A percentile compares a stretch with the other conserved stretches of the same genome.
These are phyloP conservation scores for Yarrowia sp. DNA, from an alignment of 805 yeast genomes.

Conservation along the genomic window DNA sequence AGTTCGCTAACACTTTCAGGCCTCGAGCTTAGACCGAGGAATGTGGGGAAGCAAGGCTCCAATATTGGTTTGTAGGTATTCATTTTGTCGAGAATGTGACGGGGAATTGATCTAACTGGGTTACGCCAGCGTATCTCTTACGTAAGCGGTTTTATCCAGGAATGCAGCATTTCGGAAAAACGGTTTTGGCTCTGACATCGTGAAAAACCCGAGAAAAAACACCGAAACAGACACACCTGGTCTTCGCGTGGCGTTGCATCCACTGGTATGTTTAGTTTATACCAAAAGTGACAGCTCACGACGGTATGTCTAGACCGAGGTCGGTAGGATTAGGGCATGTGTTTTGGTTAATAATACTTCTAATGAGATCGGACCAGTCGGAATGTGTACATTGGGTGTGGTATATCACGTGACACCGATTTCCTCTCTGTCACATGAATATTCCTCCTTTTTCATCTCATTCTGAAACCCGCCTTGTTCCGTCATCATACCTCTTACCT, in stretches of 20 bases:
- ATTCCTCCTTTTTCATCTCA: no score
- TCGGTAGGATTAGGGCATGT: no score
- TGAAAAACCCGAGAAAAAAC: not conserved
- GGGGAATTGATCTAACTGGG: not conserved
- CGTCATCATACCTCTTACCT: no score
- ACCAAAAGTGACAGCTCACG: not conserved
- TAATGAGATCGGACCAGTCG: not conserved
- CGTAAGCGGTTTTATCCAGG: not conserved
- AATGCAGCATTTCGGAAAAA: not conserved
- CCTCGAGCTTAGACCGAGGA: not conserved
- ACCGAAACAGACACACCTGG: not conserved
- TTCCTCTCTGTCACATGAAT: no score
- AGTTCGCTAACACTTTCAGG: not conserved
- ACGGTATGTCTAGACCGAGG: not conserved
- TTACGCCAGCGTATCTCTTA: no score
- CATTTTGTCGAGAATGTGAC: not conserved
- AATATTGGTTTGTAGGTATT: not conserved
- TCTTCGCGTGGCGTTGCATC: slow-evolving; percentile 6
- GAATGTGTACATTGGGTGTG: not conserved
- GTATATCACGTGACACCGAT: not conserved
- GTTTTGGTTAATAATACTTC: no score
- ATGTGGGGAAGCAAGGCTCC: slow-evolving; percentile 10
- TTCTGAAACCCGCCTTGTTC: no score
- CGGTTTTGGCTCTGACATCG: not conserved
- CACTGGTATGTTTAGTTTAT: not conserved